A percentile compares a stretch with the other conserved stretches of the same genome.
These are phyloP conservation scores for Colletotrichum sp. DNA, from an alignment of 2,329 filamentous ascomycete species.

Conservation along the genomic window DNA sequence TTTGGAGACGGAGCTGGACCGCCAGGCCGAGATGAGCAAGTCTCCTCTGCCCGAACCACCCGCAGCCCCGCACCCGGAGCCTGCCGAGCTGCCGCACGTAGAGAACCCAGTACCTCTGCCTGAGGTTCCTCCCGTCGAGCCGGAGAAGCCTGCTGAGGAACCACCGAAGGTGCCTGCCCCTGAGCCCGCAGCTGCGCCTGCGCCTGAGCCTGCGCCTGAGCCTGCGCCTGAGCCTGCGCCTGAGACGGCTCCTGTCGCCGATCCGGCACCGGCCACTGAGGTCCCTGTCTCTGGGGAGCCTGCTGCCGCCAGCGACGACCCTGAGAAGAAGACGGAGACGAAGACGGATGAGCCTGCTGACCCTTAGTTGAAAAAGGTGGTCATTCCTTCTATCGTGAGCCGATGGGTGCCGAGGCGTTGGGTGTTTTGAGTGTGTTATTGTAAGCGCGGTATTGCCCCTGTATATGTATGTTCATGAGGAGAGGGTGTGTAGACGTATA, in stretches of 20 bases:
- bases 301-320: not conserved
- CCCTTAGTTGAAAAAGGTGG: not conserved
- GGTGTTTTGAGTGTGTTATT: not conserved
- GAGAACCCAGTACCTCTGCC: conserved; percentile 7
- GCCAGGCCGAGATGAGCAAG: conserved; percentile 11
- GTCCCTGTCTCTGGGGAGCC: not conserved
- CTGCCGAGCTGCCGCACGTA: conserved; percentile 3
- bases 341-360: not conserved
- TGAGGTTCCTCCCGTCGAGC: not conserved
- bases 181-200: not conserved
- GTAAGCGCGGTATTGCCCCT: not conserved
- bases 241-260: not conserved
- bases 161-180: not conserved
- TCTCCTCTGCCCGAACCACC: conserved; percentile 9
- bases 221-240: not conserved
- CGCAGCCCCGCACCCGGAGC: conserved; percentile 6
- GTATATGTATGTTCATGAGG: not conserved
- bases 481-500: not conserved
- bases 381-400: not conserved
- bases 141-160: not conserved
- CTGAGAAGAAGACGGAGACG: not conserved
- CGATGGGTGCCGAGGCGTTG: not conserved
- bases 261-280: not conserved
- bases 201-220: not conserved
- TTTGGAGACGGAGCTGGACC: conserved; percentile 20